These are phyloP conservation scores for Boletus coffeatus DNA, from an alignment of 1,284 basidiomycete species.

Conservation along the genomic window DNA sequence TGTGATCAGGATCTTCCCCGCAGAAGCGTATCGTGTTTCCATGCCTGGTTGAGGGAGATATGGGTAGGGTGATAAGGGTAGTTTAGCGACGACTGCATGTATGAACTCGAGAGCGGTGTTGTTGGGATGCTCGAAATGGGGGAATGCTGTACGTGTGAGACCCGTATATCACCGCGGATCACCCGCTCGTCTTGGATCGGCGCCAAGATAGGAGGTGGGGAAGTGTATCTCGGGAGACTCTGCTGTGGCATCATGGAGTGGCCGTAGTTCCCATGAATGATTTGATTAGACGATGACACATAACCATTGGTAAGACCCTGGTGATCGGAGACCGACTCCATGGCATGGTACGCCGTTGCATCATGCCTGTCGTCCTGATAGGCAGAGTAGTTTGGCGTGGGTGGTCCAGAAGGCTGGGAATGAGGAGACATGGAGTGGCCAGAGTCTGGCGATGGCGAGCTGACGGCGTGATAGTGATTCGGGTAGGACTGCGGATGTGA, in stretches of 20 bases:
- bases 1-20: slow-evolving; percentile 26
- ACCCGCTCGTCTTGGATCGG: slow-evolving; percentile 47
- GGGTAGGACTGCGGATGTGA: slow-evolving; percentile 32
- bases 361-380: slow-evolving; percentile 41
- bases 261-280: slow-evolving; percentile 31
- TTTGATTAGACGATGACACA: slow-evolving; percentile 26
- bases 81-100: slow-evolving; percentile 38
- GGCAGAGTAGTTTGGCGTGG: slow-evolving; percentile 43
- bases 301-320: slow-evolving; percentile 28
- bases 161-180: slow-evolving; percentile 31
- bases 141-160: slow-evolving; percentile 31
- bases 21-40: slow-evolving; percentile 29
- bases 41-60: slow-evolving; percentile 26
- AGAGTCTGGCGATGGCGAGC: slow-evolving; percentile 32
- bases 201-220: slow-evolving; percentile 49
- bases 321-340: slow-evolving; percentile 28
- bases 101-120: slow-evolving; percentile 28
- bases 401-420: slow-evolving; percentile 39
- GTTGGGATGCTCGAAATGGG: slow-evolving; percentile 29
- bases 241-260: slow-evolving; percentile 29
- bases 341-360: slow-evolving; percentile 26
- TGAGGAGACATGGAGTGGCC: slow-evolving; percentile 46
- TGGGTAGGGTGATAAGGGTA: slow-evolving; percentile 34
- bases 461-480: slow-evolving; percentile 34
- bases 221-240: slow-evolving; percentile 37